Evolutionary conservation across 148 eudicot species (phyloP).

Genomic region (Hydrangea macrophylla): DNA sequence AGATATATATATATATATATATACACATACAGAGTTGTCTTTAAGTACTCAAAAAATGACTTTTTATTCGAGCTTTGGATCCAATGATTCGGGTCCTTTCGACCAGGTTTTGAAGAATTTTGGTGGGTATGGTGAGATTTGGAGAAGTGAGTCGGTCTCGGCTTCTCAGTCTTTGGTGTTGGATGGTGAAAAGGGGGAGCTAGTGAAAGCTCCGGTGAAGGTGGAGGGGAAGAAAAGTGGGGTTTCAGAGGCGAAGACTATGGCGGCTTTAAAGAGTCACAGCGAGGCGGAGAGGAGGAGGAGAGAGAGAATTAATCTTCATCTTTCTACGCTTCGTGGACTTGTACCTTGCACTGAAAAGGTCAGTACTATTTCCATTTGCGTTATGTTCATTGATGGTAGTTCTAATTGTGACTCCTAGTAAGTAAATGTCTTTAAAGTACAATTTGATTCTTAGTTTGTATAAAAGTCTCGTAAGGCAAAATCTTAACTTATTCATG

Average conservation of each 20-base stretch:
- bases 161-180: conserved; percentile 29
- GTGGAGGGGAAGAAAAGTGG: conserved; percentile 27
- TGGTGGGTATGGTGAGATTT: conserved; percentile 14
- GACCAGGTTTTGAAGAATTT: conserved; percentile 13
- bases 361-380: conserved; percentile 18
- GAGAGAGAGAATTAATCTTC: conserved; percentile 55
- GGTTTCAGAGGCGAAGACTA: conserved; percentile 29
- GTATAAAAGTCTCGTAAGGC: too few species aligned
- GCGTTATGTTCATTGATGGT: not conserved
- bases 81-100: conserved; percentile 8
- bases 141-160: conserved; percentile 15
- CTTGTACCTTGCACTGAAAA: conserved; percentile 40
- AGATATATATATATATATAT: not conserved
- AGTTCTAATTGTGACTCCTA: not conserved
- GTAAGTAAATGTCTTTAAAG: too few species aligned
- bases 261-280: conserved; percentile 59
- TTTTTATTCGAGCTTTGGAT: conserved; percentile 12
- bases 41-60: conserved; percentile 15
- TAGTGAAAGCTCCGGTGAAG: conserved; percentile 30
- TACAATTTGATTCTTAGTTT: too few species aligned
- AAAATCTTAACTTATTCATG: too few species aligned
- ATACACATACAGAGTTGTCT: not conserved
- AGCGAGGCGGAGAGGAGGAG: conserved; percentile 66
- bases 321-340: conserved; percentile 39
- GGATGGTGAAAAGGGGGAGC: conserved; percentile 37